Conservation (phyloP, 805 yeast genomes). For the Priceomyces castillae region DNA sequence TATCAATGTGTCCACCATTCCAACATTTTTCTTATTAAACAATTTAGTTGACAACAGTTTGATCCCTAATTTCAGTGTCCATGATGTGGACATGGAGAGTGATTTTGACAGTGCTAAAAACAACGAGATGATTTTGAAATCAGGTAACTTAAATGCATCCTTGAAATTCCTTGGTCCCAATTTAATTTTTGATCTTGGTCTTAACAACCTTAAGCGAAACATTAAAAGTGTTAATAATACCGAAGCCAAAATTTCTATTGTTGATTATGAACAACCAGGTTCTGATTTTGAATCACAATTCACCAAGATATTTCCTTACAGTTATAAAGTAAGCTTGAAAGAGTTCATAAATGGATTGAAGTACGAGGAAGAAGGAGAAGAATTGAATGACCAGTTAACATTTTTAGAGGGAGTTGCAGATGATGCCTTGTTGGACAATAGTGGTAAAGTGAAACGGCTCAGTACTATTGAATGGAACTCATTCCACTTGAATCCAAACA, state of each 20-base stretch:
- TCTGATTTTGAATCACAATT: slow-evolving; percentile 20
- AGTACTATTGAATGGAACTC: slow-evolving; percentile 37
- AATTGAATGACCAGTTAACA: slow-evolving; percentile 27
- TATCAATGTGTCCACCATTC: slow-evolving; percentile 61
- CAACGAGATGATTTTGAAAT: slow-evolving; percentile 30
- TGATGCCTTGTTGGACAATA: slow-evolving; percentile 29
- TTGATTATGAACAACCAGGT: slow-evolving; percentile 10
- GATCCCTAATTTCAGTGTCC: slow-evolving; percentile 30
- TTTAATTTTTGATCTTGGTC: slow-evolving; percentile 36
- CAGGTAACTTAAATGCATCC: slow-evolving; percentile 29
- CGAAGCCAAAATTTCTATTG: background rate
- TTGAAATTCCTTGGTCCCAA: slow-evolving; percentile 42
- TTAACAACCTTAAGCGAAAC: slow-evolving; percentile 14
- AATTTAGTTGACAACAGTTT: slow-evolving; percentile 16
- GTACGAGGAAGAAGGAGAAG: slow-evolving; percentile 16
- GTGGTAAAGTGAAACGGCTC: slow-evolving; percentile 19
- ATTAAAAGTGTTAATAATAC: slow-evolving; percentile 10
- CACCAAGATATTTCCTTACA: slow-evolving; percentile 26
- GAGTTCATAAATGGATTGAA: slow-evolving; percentile 31
- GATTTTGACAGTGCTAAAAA: slow-evolving; percentile 28
- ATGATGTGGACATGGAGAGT: slow-evolving; percentile 32
- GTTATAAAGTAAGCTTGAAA: slow-evolving; percentile 29
- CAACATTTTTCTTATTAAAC: slow-evolving; percentile 45
- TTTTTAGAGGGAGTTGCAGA: slow-evolving; percentile 39
- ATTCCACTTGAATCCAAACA: slow-evolving; percentile 11